Base-by-base conservation (phyloP, 768 basidiomycete species). In the Russula abietina region DNA sequence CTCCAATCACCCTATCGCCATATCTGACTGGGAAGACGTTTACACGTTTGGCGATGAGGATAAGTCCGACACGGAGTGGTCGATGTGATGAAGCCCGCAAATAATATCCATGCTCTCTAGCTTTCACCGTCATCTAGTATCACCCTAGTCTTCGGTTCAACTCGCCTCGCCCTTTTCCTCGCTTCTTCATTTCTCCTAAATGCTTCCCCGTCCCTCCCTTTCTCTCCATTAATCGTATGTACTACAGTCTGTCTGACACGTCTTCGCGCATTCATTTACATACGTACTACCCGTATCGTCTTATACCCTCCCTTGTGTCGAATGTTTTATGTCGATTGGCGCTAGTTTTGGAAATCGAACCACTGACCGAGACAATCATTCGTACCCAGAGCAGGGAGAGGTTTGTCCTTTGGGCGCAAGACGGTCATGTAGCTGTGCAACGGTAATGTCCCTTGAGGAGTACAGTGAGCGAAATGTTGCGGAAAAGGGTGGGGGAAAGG, bases 371-470 rank as follows among this genome's bases (percentile, higher is more conserved):
- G 79, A 71, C 91, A 84, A 69, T 90, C 80, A 57, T 82, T 83
- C 96, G 98, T 99, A 4, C 95, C 95, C 0, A 85, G 84, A 1
- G 96, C 95, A 41, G 98, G 79, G 7, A 83, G 76, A 0, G 96
- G 93, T 66, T 90, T 79, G 0, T 78, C 78, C 17, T 77, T 71
- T 11, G 71, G 71, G 17, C 78, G 75, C 32, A 73, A 53, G n/a
- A n/a, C n/a, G n/a, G n/a, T n/a, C n/a, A n/a, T n/a, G n/a, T n/a
- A 17, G 30, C 14, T 19, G 17, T 41, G 11, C n/a, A n/a, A n/a
- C n/a, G n/a, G n/a, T n/a, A n/a, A n/a, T n/a, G n/a, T n/a, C n/a
- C n/a, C n/a, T n/a, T n/a, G n/a, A n/a, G n/a, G n/a, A n/a, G n/a
- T n/a, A n/a, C n/a, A n/a, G n/a, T n/a, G n/a, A n/a, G n/a, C n/a